These are phyloP conservation scores for Neofusicoccum cordaticola DNA, from an alignment of 2,329 filamentous ascomycete species.

Conservation along the genomic window DNA sequence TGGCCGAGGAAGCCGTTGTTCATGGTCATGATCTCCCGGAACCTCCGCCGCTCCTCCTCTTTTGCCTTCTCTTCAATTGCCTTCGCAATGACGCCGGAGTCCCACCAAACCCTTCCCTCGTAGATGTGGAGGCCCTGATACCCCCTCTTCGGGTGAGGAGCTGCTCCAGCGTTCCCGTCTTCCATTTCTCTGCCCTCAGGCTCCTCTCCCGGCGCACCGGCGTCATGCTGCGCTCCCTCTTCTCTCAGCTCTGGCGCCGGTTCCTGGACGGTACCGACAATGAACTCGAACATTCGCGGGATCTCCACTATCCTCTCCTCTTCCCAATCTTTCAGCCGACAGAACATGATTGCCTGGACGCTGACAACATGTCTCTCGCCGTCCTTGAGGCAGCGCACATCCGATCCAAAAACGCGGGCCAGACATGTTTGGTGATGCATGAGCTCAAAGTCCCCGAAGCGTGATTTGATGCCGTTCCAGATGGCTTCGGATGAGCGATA, in stretches of 20 bases:
- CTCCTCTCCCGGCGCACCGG: background rate
- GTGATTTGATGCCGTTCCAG: slow-evolving; percentile 3
- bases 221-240: background rate
- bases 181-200: background rate
- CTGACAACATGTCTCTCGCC: slow-evolving; percentile 5
- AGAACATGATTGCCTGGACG: slow-evolving; percentile 12
- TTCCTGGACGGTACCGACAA: slow-evolving; percentile 5
- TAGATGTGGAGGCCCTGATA: slow-evolving; percentile 16
- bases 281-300: slow-evolving; percentile 11
- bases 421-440: slow-evolving; percentile 12
- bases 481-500: slow-evolving; percentile 1
- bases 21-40: slow-evolving; percentile 3
- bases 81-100: slow-evolving; percentile 2
- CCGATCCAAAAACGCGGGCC: background rate
- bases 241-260: background rate
- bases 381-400: background rate
- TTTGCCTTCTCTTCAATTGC: slow-evolving; percentile 6
- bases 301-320: slow-evolving; percentile 13
- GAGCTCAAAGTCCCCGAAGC: slow-evolving; percentile 5
- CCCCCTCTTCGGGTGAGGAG: background rate
- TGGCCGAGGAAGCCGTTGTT: slow-evolving; percentile 16
- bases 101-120: slow-evolving; percentile 13
- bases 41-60: slow-evolving; percentile 10
- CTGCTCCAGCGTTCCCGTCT: background rate
- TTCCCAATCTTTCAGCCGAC: slow-evolving; percentile 8